Conservation (phyloP, 768 basidiomycete genomes). For the Xerocomellus intermedius region DNA sequence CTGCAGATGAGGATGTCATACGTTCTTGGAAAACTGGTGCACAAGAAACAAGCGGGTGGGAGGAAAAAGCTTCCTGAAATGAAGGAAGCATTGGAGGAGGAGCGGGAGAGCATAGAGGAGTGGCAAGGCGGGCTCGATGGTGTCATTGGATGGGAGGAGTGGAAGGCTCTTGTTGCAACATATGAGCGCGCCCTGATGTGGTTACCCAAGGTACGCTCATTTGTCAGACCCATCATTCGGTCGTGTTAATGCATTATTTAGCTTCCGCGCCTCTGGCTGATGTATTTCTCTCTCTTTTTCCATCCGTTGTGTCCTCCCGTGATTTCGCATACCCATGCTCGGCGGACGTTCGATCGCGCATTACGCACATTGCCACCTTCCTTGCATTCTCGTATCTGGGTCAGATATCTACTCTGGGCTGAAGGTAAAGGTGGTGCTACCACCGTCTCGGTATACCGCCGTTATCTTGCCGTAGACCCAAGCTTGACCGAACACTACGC, state of each 20-base stretch:
- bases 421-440: slow-evolving; percentile 79
- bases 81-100: slow-evolving; percentile 86
- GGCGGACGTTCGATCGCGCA: slow-evolving; percentile 92
- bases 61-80: slow-evolving; percentile 91
- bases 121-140: slow-evolving; percentile 89
- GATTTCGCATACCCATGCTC: slow-evolving; percentile 86
- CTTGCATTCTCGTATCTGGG: slow-evolving; percentile 89
- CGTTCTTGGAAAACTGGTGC: slow-evolving; percentile 73
- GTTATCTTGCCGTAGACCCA: slow-evolving; percentile 83
- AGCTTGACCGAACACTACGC: slow-evolving; percentile 79
- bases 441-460: slow-evolving; percentile 78
- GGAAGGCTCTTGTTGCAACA: slow-evolving; percentile 82
- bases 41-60: slow-evolving; percentile 78
- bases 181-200: slow-evolving; percentile 96
- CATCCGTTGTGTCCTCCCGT: slow-evolving; percentile 86
- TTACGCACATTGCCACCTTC: slow-evolving; percentile 92
- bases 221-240: background rate
- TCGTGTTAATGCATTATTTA: slow-evolving; percentile 32
- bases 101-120: slow-evolving; percentile 71
- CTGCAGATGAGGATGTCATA: slow-evolving; percentile 78
- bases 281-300: slow-evolving; percentile 86
- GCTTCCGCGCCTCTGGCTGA: slow-evolving; percentile 93
- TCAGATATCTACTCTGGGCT: slow-evolving; percentile 89
- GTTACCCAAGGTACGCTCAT: slow-evolving; percentile 72
- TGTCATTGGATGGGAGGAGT: slow-evolving; percentile 94